phyloP scores from a whole-genome alignment of 441 rosid genomes.

The Erysimum pusillum region DNA sequence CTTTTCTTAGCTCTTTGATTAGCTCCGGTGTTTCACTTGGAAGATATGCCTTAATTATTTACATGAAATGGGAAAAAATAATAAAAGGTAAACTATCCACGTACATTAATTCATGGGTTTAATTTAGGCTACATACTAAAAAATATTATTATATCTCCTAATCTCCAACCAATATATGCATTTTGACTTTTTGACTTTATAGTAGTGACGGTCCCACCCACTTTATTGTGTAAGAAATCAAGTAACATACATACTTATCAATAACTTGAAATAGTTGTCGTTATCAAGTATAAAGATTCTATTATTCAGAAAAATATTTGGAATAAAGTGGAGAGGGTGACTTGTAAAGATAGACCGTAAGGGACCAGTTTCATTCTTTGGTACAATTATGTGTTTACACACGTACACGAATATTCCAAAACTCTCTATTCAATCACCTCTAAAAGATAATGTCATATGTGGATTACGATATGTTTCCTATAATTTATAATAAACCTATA shows the following conservation, averaged over 20 bases:
- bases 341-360: slow-evolving; percentile 34
- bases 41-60: slow-evolving; percentile 66
- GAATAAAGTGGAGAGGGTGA: background rate
- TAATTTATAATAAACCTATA: background rate
- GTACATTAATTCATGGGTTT: background rate
- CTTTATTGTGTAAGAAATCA: too few relatives aligned
- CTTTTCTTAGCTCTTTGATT: slow-evolving; percentile 64
- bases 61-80: background rate
- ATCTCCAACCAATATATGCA: too few relatives aligned
- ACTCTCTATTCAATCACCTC: slow-evolving; percentile 1
- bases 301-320: slow-evolving; percentile 1
- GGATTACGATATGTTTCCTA: slow-evolving; percentile 12
- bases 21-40: slow-evolving; percentile 82
- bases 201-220: background rate
- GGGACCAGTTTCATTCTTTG: slow-evolving; percentile 14
- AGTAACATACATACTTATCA: too few relatives aligned
- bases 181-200: background rate
- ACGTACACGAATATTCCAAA: slow-evolving; percentile 33
- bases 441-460: slow-evolving; percentile 1
- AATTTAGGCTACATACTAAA: background rate
- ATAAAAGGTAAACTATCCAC: background rate
- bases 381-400: slow-evolving; percentile 22
- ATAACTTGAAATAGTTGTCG: slow-evolving; percentile 20
- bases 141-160: too few relatives aligned
- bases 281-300: slow-evolving; percentile 20